phyloP scores from a whole-genome alignment of 805 yeast genomes.

The Millerozyma acaciae region DNA sequence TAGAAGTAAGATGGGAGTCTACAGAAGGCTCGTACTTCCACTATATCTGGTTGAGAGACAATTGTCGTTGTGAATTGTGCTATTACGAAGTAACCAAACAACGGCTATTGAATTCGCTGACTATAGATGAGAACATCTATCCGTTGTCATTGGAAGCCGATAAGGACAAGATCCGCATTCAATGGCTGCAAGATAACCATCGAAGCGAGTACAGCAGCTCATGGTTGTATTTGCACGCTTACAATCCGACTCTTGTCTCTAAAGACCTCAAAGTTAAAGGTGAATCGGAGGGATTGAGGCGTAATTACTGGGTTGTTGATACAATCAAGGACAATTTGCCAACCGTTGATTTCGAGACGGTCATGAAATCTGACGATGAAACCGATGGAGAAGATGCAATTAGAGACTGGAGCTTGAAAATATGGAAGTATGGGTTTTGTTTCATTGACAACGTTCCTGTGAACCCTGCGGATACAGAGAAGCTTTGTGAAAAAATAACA shows the following conservation, averaged over 20 bases:
- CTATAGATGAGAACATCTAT: conserved; percentile 29
- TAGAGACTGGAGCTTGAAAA: conserved; percentile 52
- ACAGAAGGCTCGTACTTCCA: conserved; percentile 24
- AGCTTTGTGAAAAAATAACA: conserved; percentile 52
- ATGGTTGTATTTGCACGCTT: conserved; percentile 50
- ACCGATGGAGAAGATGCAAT: conserved; percentile 40
- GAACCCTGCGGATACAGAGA: conserved; percentile 55
- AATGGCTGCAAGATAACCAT: conserved; percentile 44
- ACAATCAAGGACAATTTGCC: conserved; percentile 42
- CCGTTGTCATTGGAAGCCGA: conserved; percentile 11
- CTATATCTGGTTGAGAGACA: conserved; percentile 62
- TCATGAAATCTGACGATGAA: conserved; percentile 35
- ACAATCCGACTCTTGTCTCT: conserved; percentile 46
- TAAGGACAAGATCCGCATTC: conserved; percentile 14
- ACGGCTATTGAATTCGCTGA: conserved; percentile 52
- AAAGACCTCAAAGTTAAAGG: conserved; percentile 23
- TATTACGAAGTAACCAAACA: conserved; percentile 56
- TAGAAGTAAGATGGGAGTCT: conserved; percentile 6
- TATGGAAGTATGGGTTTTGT: conserved; percentile 57
- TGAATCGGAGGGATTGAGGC: conserved; percentile 24
- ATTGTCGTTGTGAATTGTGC: conserved; percentile 56
- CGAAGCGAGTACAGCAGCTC: conserved; percentile 29
- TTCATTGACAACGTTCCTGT: conserved; percentile 60
- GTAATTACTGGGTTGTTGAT: conserved; percentile 43
- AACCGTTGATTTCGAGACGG: conserved; percentile 42